phyloP scores from a whole-genome alignment of 2,329 filamentous ascomycete species.

The Thelonectria olida region DNA sequence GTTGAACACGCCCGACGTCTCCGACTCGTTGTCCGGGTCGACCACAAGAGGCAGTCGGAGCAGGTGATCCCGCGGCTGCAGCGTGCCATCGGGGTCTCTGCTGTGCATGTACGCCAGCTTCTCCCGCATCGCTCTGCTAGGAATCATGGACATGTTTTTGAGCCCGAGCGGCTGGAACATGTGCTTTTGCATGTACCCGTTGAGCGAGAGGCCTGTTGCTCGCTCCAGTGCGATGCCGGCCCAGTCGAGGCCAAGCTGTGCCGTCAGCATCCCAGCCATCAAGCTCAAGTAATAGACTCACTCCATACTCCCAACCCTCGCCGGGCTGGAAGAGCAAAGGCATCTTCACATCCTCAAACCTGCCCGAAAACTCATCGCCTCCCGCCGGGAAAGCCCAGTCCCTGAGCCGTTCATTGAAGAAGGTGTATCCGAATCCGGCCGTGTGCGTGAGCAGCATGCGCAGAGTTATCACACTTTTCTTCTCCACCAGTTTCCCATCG shows the following conservation, averaged over 20 bases:
- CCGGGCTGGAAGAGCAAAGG: constrained; percentile 73
- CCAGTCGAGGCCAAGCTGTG: constrained; percentile 62
- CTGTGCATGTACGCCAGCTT: constrained; percentile 67
- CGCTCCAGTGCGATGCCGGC: constrained; percentile 60
- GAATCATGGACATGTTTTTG: constrained; percentile 65
- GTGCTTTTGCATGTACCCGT: constrained; percentile 58
- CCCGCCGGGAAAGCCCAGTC: constrained; percentile 60
- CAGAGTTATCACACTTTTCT: constrained; percentile 61
- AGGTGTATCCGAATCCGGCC: constrained; percentile 66
- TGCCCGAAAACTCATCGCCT: constrained; percentile 66
- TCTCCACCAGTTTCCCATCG: constrained; percentile 51
- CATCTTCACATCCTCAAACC: constrained; percentile 58
- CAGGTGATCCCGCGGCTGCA: constrained; percentile 58
- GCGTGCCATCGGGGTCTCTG: constrained; percentile 54
- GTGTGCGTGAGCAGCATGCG: constrained; percentile 66
- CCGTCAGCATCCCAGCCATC: background rate
- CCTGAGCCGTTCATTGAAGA: constrained; percentile 59
- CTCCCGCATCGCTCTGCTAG: constrained; percentile 60
- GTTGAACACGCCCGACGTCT: constrained; percentile 59
- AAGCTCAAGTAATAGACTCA: constrained; percentile 42
- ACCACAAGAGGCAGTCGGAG: constrained; percentile 55
- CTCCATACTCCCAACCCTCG: constrained; percentile 68
- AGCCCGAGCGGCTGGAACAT: constrained; percentile 59
- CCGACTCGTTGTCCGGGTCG: constrained; percentile 46
- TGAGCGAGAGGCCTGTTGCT: constrained; percentile 52